Percentiles rank a stretch among this genome's conserved stretches.
Evolutionary conservation across 2,329 filamentous ascomycete genomes (phyloP).

Genomic region (Monilinia polystroma): DNA sequence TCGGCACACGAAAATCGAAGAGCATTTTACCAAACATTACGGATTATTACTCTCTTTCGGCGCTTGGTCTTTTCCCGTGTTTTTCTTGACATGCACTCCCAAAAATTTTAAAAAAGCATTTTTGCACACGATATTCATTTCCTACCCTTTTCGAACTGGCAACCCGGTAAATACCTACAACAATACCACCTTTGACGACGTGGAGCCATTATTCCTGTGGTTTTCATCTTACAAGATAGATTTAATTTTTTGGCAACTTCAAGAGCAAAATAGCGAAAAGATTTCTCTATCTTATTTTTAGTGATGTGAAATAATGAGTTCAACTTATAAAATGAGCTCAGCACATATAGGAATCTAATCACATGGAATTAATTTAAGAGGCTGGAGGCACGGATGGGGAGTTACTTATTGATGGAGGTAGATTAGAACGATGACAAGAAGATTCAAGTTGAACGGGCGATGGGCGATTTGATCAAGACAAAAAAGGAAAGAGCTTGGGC

Average conservation of each 20-base stretch:
- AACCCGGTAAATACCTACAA: constrained; percentile 40
- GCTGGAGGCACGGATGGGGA: constrained; percentile 28
- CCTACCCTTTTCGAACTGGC: constrained; percentile 39
- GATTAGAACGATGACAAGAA: constrained; percentile 24
- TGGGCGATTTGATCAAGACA: constrained; percentile 1
- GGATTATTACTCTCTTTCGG: constrained; percentile 39
- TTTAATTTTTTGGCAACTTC: constrained; percentile 16
- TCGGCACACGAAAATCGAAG: constrained; percentile 34
- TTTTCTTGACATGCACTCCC: constrained; percentile 33
- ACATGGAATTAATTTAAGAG: constrained; percentile 30
- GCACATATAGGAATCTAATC: constrained; percentile 27
- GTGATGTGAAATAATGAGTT: constrained; percentile 22
- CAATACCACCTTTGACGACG: constrained; percentile 37
- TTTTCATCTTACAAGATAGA: constrained; percentile 23
- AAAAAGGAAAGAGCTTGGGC: background rate
- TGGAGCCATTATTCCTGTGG: constrained; percentile 26
- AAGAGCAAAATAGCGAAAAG: constrained; percentile 15
- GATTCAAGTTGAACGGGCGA: constrained; percentile 15
- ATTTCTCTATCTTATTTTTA: constrained; percentile 21
- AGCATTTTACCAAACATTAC: constrained; percentile 30
- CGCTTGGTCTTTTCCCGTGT: constrained; percentile 38
- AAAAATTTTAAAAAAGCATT: constrained; percentile 32
- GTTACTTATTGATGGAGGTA: constrained; percentile 37
- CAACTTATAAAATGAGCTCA: background rate
- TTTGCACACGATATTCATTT: constrained; percentile 39